phyloP scores from a whole-genome alignment of 495 filamentous ascomycete species.

The Podospora fimiseda region DNA sequence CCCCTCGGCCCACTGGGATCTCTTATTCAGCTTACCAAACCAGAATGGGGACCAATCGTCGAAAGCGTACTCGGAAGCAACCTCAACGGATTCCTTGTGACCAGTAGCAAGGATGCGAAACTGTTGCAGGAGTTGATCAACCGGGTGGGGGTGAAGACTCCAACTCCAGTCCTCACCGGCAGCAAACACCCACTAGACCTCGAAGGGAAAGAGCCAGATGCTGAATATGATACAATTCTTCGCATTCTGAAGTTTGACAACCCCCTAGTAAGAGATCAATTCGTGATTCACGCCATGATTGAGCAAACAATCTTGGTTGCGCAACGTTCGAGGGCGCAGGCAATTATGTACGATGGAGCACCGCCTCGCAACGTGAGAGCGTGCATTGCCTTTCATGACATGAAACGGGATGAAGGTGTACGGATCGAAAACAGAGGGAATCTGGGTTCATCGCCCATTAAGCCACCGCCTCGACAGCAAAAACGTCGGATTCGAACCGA shows the following conservation, averaged over 20 bases:
- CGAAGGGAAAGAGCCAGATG: conserved; percentile 64
- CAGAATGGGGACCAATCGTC: conserved; percentile 76
- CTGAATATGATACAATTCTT: conserved; percentile 65
- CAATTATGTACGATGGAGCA: conserved; percentile 59
- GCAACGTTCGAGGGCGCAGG: conserved; percentile 55
- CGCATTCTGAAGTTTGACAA: conserved; percentile 78
- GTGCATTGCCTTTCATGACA: conserved; percentile 58
- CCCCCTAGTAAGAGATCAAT: conserved; percentile 64
- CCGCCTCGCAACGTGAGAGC: conserved; percentile 63
- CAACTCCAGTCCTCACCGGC: conserved; percentile 58
- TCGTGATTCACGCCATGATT: conserved; percentile 76
- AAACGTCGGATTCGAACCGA: conserved; percentile 77
- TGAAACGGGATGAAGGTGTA: conserved; percentile 55
- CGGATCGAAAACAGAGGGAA: conserved; percentile 49
- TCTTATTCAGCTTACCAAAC: conserved; percentile 66
- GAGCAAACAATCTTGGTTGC: conserved; percentile 81
- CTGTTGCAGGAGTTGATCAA: conserved; percentile 59
- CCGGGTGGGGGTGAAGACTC: conserved; percentile 43
- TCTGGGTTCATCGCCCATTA: conserved; percentile 28
- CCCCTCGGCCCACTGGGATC: conserved; percentile 82
- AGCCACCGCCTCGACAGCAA: conserved; percentile 21
- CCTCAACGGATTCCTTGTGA: conserved; percentile 74
- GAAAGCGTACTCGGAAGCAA: conserved; percentile 62
- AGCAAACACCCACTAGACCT: conserved; percentile 54
- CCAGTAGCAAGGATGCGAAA: conserved; percentile 60